Evolutionary conservation across 176 grass and related monocot species (phyloP).

Genomic region (Oryza rufipogon): DNA sequence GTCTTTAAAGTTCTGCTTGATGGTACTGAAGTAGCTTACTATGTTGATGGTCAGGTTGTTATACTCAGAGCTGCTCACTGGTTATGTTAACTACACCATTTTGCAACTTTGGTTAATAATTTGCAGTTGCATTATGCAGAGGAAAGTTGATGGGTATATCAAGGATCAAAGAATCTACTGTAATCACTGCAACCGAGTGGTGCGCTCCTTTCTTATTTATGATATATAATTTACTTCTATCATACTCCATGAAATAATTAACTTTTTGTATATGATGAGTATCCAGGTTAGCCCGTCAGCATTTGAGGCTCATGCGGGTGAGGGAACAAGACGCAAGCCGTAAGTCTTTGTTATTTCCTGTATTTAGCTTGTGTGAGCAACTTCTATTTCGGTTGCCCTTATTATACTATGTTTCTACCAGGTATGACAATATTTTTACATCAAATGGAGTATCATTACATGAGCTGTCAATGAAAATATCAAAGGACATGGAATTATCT

Average conservation of each 20-base stretch:
- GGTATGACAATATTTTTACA: slow-evolving; percentile 97
- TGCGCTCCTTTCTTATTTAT: slow-evolving; percentile 35
- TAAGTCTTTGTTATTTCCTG: slow-evolving; percentile 49
- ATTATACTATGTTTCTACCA: slow-evolving; percentile 45
- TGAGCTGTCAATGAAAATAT: slow-evolving; percentile 88
- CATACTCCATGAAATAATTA: slow-evolving; percentile 7
- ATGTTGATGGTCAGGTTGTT: slow-evolving; percentile 80
- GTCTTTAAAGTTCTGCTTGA: slow-evolving; percentile 86
- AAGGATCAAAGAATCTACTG: slow-evolving; percentile 96
- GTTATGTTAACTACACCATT: slow-evolving; percentile 22
- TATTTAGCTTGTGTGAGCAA: slow-evolving; percentile 21
- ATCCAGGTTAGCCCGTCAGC: slow-evolving; percentile 90
- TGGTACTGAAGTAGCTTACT: slow-evolving; percentile 84
- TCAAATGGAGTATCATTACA: slow-evolving; percentile 97
- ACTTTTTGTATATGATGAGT: slow-evolving; percentile 40
- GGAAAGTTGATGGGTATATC: slow-evolving; percentile 86
- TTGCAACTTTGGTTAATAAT: slow-evolving; percentile 33
- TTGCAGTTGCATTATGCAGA: slow-evolving; percentile 54
- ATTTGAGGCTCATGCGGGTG: slow-evolving; percentile 97
- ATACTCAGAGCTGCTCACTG: slow-evolving; percentile 29
- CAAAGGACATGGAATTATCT: slow-evolving; percentile 65
- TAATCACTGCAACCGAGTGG: slow-evolving; percentile 87
- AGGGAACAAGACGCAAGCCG: slow-evolving; percentile 86
- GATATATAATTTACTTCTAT: slow-evolving; percentile 18
- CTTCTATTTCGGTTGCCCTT: slow-evolving; percentile 18